Conservation (phyloP, 2,329 filamentous ascomycete species). For the Cadophora malorum region DNA sequence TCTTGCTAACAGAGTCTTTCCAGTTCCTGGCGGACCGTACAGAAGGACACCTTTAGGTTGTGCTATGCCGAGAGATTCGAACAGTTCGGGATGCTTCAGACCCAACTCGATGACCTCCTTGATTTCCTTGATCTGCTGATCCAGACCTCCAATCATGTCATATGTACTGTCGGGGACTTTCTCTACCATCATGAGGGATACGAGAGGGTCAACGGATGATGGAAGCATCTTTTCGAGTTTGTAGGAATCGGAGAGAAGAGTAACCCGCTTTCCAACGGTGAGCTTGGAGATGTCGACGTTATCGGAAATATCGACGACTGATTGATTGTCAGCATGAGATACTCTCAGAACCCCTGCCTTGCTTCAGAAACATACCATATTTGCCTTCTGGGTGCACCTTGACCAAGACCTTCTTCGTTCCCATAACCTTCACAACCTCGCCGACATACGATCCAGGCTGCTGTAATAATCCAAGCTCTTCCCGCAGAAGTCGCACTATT, state of each 20-base stretch:
- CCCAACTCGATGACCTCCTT: conserved; percentile 99
- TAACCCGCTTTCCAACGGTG: conserved; percentile 96
- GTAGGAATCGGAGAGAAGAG: conserved; percentile 95
- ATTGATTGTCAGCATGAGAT: conserved; percentile 31
- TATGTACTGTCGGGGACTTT: conserved; percentile 99
- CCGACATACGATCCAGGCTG: conserved; percentile 98
- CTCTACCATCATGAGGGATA: conserved; percentile 99
- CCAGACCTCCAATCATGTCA: conserved; percentile 99
- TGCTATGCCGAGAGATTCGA: conserved; percentile 98
- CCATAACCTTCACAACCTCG: conserved; percentile 99
- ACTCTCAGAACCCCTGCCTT: background rate
- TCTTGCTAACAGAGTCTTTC: conserved; percentile 93
- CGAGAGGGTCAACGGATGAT: conserved; percentile 95
- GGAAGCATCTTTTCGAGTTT: conserved; percentile 98
- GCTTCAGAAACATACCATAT: conserved; percentile 74
- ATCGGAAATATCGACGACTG: conserved; percentile 95
- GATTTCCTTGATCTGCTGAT: conserved; percentile 99
- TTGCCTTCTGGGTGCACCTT: conserved; percentile 99
- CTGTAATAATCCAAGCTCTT: conserved; percentile 94
- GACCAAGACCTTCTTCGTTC: conserved; percentile 98
- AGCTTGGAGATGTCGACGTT: conserved; percentile 94
- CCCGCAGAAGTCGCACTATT: conserved; percentile 83
- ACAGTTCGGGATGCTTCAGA: conserved; percentile 96
- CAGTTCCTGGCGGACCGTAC: conserved; percentile 95
- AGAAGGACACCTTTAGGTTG: conserved; percentile 97